A percentile compares a stretch with the other conserved stretches of the same genome.
phyloP scores from a whole-genome alignment of 2,329 filamentous ascomycete genomes.

The Aureobasidium pullulans region DNA sequence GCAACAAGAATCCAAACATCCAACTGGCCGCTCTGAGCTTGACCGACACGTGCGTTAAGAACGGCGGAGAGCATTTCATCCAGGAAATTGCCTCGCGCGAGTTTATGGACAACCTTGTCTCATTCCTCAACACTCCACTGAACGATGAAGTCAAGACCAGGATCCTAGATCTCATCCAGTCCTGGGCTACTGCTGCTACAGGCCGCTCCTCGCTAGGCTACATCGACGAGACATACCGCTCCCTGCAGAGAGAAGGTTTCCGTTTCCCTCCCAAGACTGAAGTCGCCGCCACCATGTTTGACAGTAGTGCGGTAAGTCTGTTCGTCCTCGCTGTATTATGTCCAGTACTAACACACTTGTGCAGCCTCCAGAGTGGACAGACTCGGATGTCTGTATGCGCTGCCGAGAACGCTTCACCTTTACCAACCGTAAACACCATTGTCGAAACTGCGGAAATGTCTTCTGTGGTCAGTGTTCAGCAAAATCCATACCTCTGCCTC shows the following conservation, averaged over 20 bases:
- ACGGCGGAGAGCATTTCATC: conserved; percentile 91
- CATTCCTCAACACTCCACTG: conserved; percentile 72
- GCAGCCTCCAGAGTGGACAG: conserved; percentile 94
- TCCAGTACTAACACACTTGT: conserved; percentile 9
- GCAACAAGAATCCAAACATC: conserved; percentile 95
- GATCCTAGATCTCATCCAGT: conserved; percentile 88
- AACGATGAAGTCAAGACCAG: conserved; percentile 82
- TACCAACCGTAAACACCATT: conserved; percentile 97
- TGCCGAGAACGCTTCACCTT: conserved; percentile 94
- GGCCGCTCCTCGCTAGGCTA: conserved; percentile 76
- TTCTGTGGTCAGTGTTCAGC: conserved; percentile 93
- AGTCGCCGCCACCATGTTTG: conserved; percentile 94
- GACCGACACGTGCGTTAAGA: conserved; percentile 97
- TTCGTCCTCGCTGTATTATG: neutral
- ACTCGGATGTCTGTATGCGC: conserved; percentile 98
- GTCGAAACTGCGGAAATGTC: conserved; percentile 93
- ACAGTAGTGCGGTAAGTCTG: conserved; percentile 77
- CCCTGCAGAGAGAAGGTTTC: conserved; percentile 76
- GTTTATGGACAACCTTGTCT: conserved; percentile 96
- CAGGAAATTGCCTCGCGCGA: conserved; percentile 91
- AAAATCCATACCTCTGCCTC: conserved; percentile 80
- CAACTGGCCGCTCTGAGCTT: conserved; percentile 93
- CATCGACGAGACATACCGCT: conserved; percentile 79
- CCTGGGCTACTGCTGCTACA: conserved; percentile 85
- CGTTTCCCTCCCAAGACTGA: conserved; percentile 80